Evolutionary conservation across 345 rosid species (phyloP).

Genomic region (Euphorbia pulcherrima): DNA sequence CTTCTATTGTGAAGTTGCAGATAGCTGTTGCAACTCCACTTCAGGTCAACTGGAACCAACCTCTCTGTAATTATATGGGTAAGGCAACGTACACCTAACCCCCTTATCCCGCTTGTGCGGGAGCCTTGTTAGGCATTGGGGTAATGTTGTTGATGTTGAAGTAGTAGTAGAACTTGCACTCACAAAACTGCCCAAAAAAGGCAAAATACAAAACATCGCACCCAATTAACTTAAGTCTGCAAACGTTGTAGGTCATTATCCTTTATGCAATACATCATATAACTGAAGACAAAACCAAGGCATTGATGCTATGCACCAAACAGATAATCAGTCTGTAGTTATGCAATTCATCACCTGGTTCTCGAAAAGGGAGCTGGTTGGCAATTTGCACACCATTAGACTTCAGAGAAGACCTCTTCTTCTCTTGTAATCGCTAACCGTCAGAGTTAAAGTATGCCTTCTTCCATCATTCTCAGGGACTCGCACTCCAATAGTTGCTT

Average conservation of each 20-base stretch:
- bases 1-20: too few relatives aligned
- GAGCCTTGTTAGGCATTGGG: too few relatives aligned
- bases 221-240: background rate
- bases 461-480: slow-evolving; percentile 83
- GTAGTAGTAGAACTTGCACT: too few relatives aligned
- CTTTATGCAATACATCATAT: too few relatives aligned
- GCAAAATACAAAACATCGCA: background rate
- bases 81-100: too few relatives aligned
- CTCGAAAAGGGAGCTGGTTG: background rate
- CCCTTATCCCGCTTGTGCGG: too few relatives aligned
- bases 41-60: too few relatives aligned
- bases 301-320: background rate
- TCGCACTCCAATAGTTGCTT: slow-evolving; percentile 75
- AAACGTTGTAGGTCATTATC: too few relatives aligned
- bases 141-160: too few relatives aligned
- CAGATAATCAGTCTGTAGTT: background rate
- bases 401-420: slow-evolving; percentile 90
- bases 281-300: too few relatives aligned
- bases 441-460: slow-evolving; percentile 80
- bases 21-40: too few relatives aligned
- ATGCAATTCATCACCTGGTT: background rate
- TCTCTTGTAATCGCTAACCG: slow-evolving; percentile 96
- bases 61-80: too few relatives aligned
- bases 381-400: background rate
- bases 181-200: background rate